Base-by-base conservation (phyloP, 495 filamentous ascomycete species). In the Lentithecium fluviatile region DNA sequence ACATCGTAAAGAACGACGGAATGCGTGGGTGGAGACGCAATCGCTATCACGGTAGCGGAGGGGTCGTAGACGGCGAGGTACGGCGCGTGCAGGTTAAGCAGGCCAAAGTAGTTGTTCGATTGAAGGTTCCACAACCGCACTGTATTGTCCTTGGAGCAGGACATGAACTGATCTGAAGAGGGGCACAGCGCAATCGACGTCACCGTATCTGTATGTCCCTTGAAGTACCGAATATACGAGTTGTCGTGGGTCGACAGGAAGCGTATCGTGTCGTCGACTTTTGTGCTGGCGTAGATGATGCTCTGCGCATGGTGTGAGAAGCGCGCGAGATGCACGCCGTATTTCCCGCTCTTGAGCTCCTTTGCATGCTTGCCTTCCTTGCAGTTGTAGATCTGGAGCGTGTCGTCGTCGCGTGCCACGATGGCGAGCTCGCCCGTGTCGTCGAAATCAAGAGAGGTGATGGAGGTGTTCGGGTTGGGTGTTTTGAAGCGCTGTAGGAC, bases 231-330 rank as follows among this genome's bases (percentile, higher is more conserved):
- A 57, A 97, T 83, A 69, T 93, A 99, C 26, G 83, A 85, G 75
- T 96, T 96, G 67, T 97, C 93, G 71, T 97, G 95, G 6, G 93
- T 89, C 8, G 90, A 89, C 38, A 99, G 84, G 72, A 96, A 89
- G 57, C 94, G 83, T 38, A 99, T 86, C 1, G 88, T 88, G 72
- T 97, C 86, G 68, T 99, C 95, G 43, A 91, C 83, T 67, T 97
- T 96, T 3, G 94, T 97, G 70, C 89, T 94, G 38, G 95, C 90
- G 70, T 99, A 96, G 29, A 97, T 87, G 58, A 99, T 87, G 73
- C 87, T 88, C 10, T 85, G 87, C 54, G 86, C 83, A 61, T 91
- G 86, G 64, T 97, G 94, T 1, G 91, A 95, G 75, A 97, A 99
- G 67, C 91, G 86, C 5, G 94, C 94, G 32, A 96, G 83, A 65